Evolutionary conservation across 2,329 filamentous ascomycete species (phyloP), one percentile per base, ranked within the genome.

Genomic region (Lomentospora prolificans): DNA sequence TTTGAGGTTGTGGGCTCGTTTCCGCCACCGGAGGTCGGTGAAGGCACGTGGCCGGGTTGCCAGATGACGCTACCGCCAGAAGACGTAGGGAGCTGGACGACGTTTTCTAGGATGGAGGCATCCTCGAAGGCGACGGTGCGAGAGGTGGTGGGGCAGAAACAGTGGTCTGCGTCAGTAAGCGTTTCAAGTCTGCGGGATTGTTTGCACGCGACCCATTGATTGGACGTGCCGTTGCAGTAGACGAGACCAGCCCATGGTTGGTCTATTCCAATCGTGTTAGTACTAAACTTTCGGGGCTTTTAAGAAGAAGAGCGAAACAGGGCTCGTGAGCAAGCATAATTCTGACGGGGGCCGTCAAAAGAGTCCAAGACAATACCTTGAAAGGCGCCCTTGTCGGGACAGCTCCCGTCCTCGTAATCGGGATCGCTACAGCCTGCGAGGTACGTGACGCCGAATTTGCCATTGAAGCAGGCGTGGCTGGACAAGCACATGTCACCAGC

Each of bases 371-470:
- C 52, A 57, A 48, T 33, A 62, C 60, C 39, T 9, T 39, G 41
- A 27, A 58, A 55, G 4, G 57, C 19, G 14, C 60, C 59, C 58
- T 72, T 73, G 57, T 66, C 48, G 0, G 70, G 70, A 57, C 70
- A 73, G 53, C 58, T 67, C 3, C 44, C 30, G 50, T 67, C 62
- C 12, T 59, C 46, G 57, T 71, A 71, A 2, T 59, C 54, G 2
- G 58, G 57, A 41, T 72, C 68, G 24, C 65, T 70, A 59, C 70
- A 72, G 10, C 69, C 70, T 3, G 69, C 64, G 14, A 69, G 61
- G 36, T 72, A 73, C 2, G 70, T 73, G 17, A 64, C 56, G n/a
- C 64, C 65, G 28, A 59, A 62, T 4, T 51, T 33, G n/a, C 50
- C 50, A 8, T 61, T 62, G 58, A 59, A 69, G 57, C 60, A 64